Evolutionary conservation across 345 rosid species (phyloP), one percentile per base, ranked within the genome.

Genomic region (Aurinia saxatilis): DNA sequence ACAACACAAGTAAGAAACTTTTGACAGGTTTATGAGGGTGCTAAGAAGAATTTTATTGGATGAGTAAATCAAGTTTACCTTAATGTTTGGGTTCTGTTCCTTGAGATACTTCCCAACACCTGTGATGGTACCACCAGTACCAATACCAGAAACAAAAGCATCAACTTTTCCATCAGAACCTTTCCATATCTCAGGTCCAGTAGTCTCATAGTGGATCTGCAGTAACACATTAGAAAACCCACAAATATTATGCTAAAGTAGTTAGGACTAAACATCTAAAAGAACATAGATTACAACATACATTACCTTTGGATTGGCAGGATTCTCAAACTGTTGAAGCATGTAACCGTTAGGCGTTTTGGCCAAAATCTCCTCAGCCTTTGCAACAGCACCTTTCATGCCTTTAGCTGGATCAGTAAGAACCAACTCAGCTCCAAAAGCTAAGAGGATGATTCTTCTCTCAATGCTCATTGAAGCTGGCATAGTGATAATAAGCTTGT

Each of bases 401-500:
- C 83, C 87, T 57, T 69, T 73, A 53, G 87, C 86, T 10, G 86
- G 84, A 72, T 80, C 84, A 10, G 90, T 84, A 35, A 86, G 86
- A 57, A 86, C 79, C 58, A 86, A 71, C 80, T 86, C 88, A 55
- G 90, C 88, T 57, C 95, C 90, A 61, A 86, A 84, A 56, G 82
- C 95, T 46, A 78, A 81, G 52, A 86, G 95, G 58, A 86, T 78
- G 71, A 81, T 86, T 78, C 90, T 82, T 81, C 95, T 84, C 65
- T 86, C 95, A n/a, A 84, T 73, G 67, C 95, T 86, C 95, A 86
- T 81, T 13, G 90, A 77, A 62, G 95, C 76, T 51, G 95, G 95
- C 95, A 86, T 86, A 17, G 85, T 80, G 42, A 86, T 77, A 40
- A 86, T 84, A 36, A 84, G 82, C 55, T 46, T 83, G 76, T 86